A percentile compares a stretch with the other conserved stretches of the same genome.
Evolutionary conservation across 179 eudicot species (phyloP).

Genomic region (Carnegiea gigantea): DNA sequence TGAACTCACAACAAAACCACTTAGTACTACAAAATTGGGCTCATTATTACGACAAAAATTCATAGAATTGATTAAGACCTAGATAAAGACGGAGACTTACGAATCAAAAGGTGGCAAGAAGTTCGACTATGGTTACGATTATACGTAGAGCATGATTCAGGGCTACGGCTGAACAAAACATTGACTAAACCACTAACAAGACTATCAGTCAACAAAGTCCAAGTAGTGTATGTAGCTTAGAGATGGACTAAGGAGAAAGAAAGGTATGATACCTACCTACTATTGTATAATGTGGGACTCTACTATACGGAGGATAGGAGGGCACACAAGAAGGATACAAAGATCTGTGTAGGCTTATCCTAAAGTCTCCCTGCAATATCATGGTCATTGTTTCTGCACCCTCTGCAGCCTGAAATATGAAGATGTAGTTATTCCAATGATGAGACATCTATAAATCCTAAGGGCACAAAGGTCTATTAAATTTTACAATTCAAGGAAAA

Average conservation of each 20-base stretch:
- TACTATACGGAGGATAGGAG: slow-evolving; percentile 63
- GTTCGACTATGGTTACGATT: no score
- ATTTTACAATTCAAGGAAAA: background rate
- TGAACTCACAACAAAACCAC: no score
- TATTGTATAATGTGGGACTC: slow-evolving; percentile 53
- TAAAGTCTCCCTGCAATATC: slow-evolving; percentile 48
- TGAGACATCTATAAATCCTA: background rate
- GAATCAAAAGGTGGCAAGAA: no score
- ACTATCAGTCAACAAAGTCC: background rate
- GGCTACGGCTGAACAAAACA: no score
- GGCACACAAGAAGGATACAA: slow-evolving; percentile 46
- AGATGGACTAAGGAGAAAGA: background rate
- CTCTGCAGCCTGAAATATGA: slow-evolving; percentile 41
- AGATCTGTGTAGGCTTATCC: slow-evolving; percentile 48
- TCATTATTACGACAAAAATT: no score
- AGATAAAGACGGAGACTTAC: no score
- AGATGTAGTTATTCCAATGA: slow-evolving; percentile 6
- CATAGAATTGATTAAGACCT: no score
- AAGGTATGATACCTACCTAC: slow-evolving; percentile 47
- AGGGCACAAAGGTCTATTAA: background rate
- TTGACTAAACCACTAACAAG: background rate
- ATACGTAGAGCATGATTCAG: no score
- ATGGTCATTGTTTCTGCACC: slow-evolving; percentile 51
- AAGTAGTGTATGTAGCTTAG: background rate
- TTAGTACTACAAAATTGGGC: no score